Evolutionary conservation across 192 early-diverging fungal genomes (phyloP), one percentile per base, ranked within the genome.

Genomic region (Gryganskiella cystojenkinii): DNA sequence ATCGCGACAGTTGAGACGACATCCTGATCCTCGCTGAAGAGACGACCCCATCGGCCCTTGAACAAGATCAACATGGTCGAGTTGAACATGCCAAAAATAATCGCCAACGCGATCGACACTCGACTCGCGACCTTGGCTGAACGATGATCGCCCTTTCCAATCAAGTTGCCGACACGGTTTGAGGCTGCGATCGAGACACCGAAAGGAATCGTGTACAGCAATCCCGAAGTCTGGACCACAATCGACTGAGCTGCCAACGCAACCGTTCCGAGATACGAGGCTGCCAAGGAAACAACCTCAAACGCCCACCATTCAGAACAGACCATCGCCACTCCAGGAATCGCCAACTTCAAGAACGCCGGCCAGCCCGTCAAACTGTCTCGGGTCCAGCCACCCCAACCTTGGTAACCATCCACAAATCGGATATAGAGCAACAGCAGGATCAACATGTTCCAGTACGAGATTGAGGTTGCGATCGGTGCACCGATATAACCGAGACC

Each of bases 371-470:
- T 53, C 37, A 95, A 73, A 4, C 90, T 86, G 44, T 87, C 83
- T 3, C 81, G 76, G 19, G 92, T 89, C 89, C 91, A 94, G 6
- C 94, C 95, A 61, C 93, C 95, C 95, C 93, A 98, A 53, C 84
- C 88, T 55, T 93, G 86, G 31, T 70, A 63, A 44, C 93, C 92
- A 22, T 90, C 84, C 8, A 85, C 53, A 24, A 72, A 81, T 35
- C 63, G 67, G 10, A 86, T 86, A 49, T 97, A 98, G 9, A 86
- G 13, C 7, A 90, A 28, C 10, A 91, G 75, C 4, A 91, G 64
- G 10, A 85, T 20, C n/a, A 92, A 70, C 70, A 95, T 89, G 40
- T 91, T 58, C 83, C 87, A 90, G 81, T 92, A 91, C 13, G 87
- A 91, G 6, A 92, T 83, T 8, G 86, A 82, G 3, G 90, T 91